Percentiles rank a stretch among this genome's conserved stretches.
Conservation (phyloP, 163 green algal species). For the Volvox carteri region DNA sequence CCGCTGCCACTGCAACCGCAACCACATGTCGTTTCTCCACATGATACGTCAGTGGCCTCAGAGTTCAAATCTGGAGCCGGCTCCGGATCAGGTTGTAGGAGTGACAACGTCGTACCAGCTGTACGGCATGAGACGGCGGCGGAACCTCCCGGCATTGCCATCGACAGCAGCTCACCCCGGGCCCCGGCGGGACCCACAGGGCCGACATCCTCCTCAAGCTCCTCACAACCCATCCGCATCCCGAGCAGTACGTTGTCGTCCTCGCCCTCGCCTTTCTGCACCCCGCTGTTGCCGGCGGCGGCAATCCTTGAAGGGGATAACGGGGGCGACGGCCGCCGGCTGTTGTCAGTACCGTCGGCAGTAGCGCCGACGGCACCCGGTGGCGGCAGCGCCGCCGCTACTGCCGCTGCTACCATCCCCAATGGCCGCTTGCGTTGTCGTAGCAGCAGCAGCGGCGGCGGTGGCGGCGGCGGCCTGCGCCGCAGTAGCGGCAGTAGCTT, state of each 20-base stretch:
- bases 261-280: background rate
- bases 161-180: too few species aligned
- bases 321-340: too few species aligned
- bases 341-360: too few species aligned
- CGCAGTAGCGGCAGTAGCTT: constrained; percentile 13
- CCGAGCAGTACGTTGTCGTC: background rate
- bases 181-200: too few species aligned
- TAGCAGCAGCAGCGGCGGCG: constrained; percentile 17
- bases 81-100: background rate
- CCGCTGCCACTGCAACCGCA: background rate
- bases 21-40: background rate
- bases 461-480: background rate
- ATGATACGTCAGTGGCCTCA: background rate
- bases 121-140: too few species aligned
- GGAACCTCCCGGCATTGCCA: too few species aligned
- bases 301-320: too few species aligned
- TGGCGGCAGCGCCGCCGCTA: background rate
- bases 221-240: background rate
- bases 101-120: background rate
- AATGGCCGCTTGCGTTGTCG: background rate
- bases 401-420: background rate
- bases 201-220: too few species aligned
- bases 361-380: too few species aligned
- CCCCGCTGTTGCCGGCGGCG: background rate
- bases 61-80: background rate